Percentiles rank a stretch among this genome's conserved stretches.
These are phyloP conservation scores for Viridothelium virens DNA, from an alignment of 495 filamentous ascomycete genomes.

Conservation along the genomic window DNA sequence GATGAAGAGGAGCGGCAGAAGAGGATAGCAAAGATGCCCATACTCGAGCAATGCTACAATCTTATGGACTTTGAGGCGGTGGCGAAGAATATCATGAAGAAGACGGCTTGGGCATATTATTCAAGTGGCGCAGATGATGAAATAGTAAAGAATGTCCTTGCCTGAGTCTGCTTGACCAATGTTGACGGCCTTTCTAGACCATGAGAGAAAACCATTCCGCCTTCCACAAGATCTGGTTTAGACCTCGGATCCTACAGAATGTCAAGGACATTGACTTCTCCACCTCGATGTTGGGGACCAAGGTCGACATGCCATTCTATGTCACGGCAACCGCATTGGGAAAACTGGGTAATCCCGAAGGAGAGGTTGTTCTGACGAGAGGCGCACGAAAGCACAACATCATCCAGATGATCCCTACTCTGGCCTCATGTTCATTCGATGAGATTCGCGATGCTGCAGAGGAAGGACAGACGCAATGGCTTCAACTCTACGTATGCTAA, in stretches of 20 bases:
- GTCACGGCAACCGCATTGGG: constrained; percentile 87
- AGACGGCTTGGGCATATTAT: constrained; percentile 93
- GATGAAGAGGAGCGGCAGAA: constrained; percentile 70
- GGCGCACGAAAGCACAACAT: constrained; percentile 80
- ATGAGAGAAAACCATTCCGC: constrained; percentile 94
- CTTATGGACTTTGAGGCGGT: constrained; percentile 92
- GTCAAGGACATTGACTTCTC: constrained; percentile 78
- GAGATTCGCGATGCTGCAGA: constrained; percentile 83
- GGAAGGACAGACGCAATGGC: constrained; percentile 84
- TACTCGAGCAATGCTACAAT: constrained; percentile 86
- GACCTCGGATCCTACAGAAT: constrained; percentile 74
- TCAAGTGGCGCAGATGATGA: constrained; percentile 94
- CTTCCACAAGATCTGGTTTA: constrained; percentile 97
- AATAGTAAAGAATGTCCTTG: constrained; percentile 55
- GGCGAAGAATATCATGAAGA: constrained; percentile 82
- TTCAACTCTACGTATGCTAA: constrained; percentile 72
- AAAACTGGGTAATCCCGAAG: constrained; percentile 82
- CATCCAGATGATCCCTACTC: constrained; percentile 93
- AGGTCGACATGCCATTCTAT: constrained; percentile 77
- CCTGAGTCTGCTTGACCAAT: neutral
- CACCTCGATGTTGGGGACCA: constrained; percentile 86
- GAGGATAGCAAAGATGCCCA: constrained; percentile 69
- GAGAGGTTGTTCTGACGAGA: constrained; percentile 81
- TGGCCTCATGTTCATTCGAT: constrained; percentile 97
- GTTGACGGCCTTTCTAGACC: constrained; percentile 47